Evolutionary conservation across 208 protist species (phyloP).

Genomic region (Acanthamoeba triangularis): DNA sequence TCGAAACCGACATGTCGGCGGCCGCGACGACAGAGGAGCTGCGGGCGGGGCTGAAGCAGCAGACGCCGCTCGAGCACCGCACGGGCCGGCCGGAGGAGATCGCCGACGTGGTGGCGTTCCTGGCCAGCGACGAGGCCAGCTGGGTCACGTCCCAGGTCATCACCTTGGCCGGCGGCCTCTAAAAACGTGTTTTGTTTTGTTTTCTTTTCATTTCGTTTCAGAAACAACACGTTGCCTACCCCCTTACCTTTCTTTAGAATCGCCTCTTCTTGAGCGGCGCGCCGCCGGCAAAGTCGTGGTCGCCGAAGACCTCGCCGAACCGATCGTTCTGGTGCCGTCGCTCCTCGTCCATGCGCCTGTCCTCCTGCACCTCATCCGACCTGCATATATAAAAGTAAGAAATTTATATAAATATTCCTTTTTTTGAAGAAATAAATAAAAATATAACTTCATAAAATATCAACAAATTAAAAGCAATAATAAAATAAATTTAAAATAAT

Average conservation of each 20-base stretch:
- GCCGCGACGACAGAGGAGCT: background rate
- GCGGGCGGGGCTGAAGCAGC: background rate
- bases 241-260: background rate
- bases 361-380: slow-evolving; percentile 68
- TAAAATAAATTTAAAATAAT: no score
- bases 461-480: background rate
- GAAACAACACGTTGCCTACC: no score
- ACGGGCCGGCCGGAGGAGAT: background rate
- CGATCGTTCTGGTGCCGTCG: slow-evolving; percentile 66
- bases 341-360: slow-evolving; percentile 44
- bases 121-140: background rate
- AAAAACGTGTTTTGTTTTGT: background rate
- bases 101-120: background rate
- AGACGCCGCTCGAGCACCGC: background rate
- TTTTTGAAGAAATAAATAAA: background rate
- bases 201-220: no score
- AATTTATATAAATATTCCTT: background rate
- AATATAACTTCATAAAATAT: background rate
- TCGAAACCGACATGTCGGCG: background rate
- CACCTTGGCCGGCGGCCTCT: background rate
- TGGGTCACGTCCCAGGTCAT: slow-evolving; percentile 3
- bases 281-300: background rate
- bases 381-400: background rate
- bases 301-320: slow-evolving; percentile 74
- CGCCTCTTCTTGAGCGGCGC: background rate